phyloP scores from a whole-genome alignment of 192 early-diverging fungal species.

The Podila verticillata region DNA sequence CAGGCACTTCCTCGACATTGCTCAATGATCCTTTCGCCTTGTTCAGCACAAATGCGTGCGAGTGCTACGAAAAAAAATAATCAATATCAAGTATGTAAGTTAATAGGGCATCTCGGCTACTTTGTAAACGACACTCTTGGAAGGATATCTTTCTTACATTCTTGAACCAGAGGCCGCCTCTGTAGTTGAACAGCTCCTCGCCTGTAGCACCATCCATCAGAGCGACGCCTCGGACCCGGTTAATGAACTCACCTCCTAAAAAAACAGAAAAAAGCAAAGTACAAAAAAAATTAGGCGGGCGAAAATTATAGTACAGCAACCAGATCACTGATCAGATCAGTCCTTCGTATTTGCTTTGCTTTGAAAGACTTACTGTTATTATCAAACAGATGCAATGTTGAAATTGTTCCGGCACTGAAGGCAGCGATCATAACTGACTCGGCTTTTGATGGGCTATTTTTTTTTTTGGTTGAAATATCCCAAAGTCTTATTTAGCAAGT shows the following conservation, averaged over 20 bases:
- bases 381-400: conserved; percentile 15
- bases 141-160: background rate
- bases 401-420: conserved; percentile 33
- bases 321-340: no score
- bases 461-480: no score
- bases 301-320: no score
- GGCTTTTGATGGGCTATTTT: conserved; percentile 15
- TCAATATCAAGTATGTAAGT: no score
- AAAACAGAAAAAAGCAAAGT: background rate
- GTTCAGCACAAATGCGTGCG: no score
- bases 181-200: background rate
- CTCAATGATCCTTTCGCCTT: no score
- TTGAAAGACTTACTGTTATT: conserved; percentile 7
- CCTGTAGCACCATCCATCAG: conserved; percentile 22
- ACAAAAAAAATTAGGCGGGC: background rate
- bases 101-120: no score
- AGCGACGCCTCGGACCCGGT: conserved; percentile 18
- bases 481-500: no score
- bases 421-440: conserved; percentile 26
- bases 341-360: no score
- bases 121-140: no score
- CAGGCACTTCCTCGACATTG: background rate
- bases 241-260: conserved; percentile 18
- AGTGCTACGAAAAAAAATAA: no score
- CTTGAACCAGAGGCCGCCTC: background rate